Conservation (phyloP, 2,329 filamentous ascomycete genomes). For the Fusarium bulbicola region DNA sequence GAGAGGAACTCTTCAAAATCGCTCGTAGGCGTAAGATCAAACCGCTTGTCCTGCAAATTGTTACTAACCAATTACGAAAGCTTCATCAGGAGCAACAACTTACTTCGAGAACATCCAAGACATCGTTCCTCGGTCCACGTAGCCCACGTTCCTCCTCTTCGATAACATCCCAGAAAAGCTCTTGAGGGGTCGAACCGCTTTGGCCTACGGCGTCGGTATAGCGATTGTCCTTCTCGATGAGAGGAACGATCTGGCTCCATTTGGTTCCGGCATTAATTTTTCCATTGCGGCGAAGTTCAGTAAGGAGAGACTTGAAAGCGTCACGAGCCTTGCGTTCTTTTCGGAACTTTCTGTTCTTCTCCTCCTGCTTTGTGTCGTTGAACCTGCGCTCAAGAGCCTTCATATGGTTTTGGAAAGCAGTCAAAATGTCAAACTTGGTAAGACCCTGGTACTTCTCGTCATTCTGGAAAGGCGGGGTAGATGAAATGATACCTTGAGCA, state of each 20-base stretch:
- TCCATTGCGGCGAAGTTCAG: conserved; percentile 76
- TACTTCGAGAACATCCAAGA: conserved; percentile 89
- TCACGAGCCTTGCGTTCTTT: conserved; percentile 89
- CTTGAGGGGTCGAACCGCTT: conserved; percentile 83
- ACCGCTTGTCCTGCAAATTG: conserved; percentile 78
- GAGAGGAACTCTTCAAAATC: conserved; percentile 87
- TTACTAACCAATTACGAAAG: conserved; percentile 9
- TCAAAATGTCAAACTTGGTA: conserved; percentile 89
- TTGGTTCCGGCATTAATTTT: conserved; percentile 91
- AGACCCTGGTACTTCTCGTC: conserved; percentile 88
- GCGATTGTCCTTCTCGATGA: conserved; percentile 81
- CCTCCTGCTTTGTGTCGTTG: conserved; percentile 88
- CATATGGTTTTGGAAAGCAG: conserved; percentile 93
- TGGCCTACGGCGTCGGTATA: conserved; percentile 87
- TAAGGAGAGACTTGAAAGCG: conserved; percentile 77
- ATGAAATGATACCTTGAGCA: conserved; percentile 82
- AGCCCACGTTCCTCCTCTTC: conserved; percentile 94
- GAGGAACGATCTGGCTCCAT: conserved; percentile 82
- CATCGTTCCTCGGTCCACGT: conserved; percentile 81
- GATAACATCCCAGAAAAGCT: conserved; percentile 94
- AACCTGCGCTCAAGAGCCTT: conserved; percentile 89
- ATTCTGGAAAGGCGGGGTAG: conserved; percentile 78
- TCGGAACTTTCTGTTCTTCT: conserved; percentile 82
- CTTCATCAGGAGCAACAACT: conserved; percentile 47
- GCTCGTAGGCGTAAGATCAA: conserved; percentile 87